Conservation (phyloP, 331 rosid species). For the Dryas integrifolia region DNA sequence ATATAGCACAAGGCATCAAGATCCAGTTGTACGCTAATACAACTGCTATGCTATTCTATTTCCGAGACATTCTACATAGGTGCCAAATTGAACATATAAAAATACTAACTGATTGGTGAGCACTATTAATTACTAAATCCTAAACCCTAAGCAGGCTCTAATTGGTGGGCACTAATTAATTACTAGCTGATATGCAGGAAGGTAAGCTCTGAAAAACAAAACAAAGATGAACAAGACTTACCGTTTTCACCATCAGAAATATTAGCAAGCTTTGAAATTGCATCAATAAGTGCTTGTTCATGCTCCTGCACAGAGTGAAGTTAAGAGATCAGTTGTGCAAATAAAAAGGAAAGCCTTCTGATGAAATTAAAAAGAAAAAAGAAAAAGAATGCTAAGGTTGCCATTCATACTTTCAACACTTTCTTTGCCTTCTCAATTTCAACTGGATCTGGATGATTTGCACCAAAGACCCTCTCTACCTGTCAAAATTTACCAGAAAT, state of each 20-base stretch:
- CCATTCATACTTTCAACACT: slow-evolving; percentile 62
- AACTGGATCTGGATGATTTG: slow-evolving; percentile 70
- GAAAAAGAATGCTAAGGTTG: background rate
- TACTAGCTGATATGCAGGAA: slow-evolving; percentile 3
- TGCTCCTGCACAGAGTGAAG: slow-evolving; percentile 62
- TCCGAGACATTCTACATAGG: background rate
- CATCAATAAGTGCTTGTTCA: slow-evolving; percentile 85
- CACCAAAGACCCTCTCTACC: slow-evolving; percentile 90
- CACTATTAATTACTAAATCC: no score
- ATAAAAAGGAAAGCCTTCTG: background rate
- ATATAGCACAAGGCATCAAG: background rate
- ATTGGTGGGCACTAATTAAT: background rate
- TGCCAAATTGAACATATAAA: background rate
- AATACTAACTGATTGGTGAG: no score
- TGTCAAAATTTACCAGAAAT: slow-evolving; percentile 30
- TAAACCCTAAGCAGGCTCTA: background rate
- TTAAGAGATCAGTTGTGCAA: slow-evolving; percentile 9
- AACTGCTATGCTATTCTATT: background rate
- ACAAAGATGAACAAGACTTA: slow-evolving; percentile 34
- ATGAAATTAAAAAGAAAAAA: background rate
- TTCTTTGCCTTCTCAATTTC: slow-evolving; percentile 85
- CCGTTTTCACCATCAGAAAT: slow-evolving; percentile 85
- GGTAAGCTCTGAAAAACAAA: background rate
- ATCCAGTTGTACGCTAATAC: background rate
- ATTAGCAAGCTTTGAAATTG: slow-evolving; percentile 66